Evolutionary conservation across 352 stramenopile species (phyloP).

Genomic region (Phytophthora palmivora): DNA sequence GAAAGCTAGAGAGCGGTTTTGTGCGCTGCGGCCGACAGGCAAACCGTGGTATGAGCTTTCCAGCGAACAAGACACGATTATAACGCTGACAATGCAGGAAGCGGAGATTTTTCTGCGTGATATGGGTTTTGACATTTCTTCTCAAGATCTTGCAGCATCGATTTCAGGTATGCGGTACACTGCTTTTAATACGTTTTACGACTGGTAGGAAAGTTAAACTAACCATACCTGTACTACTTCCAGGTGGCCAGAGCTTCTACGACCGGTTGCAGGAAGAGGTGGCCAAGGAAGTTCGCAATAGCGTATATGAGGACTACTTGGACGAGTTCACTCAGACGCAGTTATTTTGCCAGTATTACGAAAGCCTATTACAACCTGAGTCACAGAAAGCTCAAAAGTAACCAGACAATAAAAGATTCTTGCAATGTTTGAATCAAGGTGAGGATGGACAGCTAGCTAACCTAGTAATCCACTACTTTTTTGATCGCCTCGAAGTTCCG

Average conservation of each 20-base stretch:
- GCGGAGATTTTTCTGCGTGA: constrained; percentile 74
- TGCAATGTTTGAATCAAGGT: constrained; percentile 9
- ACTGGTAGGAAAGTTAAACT: background rate
- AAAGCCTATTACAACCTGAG: constrained; percentile 65
- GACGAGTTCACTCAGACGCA: constrained; percentile 89
- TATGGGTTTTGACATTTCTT: constrained; percentile 74
- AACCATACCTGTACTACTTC: background rate
- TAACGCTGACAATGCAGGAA: constrained; percentile 77
- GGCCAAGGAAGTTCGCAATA: constrained; percentile 70
- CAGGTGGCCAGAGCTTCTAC: constrained; percentile 66
- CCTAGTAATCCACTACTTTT: constrained; percentile 89
- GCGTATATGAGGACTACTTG: constrained; percentile 72
- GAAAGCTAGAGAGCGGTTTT: constrained; percentile 58
- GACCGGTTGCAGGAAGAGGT: constrained; percentile 82
- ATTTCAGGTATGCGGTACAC: constrained; percentile 37
- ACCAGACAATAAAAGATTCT: background rate
- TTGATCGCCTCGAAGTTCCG: constrained; percentile 97
- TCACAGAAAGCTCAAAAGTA: constrained; percentile 28
- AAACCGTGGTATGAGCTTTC: constrained; percentile 85
- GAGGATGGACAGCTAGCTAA: background rate
- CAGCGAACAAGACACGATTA: constrained; percentile 79
- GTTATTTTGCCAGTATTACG: constrained; percentile 88
- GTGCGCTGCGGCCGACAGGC: constrained; percentile 42
- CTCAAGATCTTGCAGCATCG: constrained; percentile 55
- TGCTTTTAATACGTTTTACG: background rate